Percentiles rank a stretch among this genome's conserved stretches.
phyloP scores from a whole-genome alignment of 345 rosid genomes.

The Schrenkiella parvula region DNA sequence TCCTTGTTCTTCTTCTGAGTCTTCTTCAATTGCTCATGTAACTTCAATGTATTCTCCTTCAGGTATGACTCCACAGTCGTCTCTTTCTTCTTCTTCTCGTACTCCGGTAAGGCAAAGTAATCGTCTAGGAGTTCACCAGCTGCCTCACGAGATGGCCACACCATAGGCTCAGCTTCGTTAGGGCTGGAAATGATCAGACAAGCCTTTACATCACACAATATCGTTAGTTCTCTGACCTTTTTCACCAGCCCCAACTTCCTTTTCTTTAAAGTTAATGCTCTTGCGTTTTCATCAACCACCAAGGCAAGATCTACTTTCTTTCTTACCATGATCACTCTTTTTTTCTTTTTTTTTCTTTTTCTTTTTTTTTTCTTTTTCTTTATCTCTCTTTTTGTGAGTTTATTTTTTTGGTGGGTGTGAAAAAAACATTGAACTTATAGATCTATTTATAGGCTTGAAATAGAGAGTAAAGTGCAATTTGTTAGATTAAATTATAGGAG shows the following conservation, averaged over 20 bases:
- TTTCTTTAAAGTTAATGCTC: constrained; percentile 47
- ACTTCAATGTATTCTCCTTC: constrained; percentile 3
- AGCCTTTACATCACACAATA: constrained; percentile 52
- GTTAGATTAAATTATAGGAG: not conserved
- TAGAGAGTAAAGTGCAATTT: not conserved
- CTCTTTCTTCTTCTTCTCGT: not conserved
- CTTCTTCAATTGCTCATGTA: not conserved
- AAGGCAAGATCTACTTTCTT: constrained; percentile 48
- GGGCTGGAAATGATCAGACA: constrained; percentile 53
- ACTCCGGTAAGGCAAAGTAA: constrained; percentile 14
- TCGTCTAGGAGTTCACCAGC: constrained; percentile 14
- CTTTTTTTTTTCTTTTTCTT: too few relatives aligned
- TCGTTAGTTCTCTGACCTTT: constrained; percentile 54
- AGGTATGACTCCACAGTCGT: constrained; percentile 17
- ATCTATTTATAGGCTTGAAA: not conserved
- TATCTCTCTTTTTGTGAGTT: not conserved
- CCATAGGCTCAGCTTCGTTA: constrained; percentile 36
- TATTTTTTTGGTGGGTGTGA: not conserved
- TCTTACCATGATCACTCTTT: constrained; percentile 40
- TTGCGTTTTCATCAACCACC: constrained; percentile 37
- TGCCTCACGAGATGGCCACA: constrained; percentile 45
- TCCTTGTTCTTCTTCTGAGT: not conserved
- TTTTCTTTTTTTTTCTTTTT: too few relatives aligned
- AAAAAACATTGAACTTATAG: not conserved
- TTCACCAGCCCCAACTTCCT: constrained; percentile 52